Evolutionary conservation across 139 green algal species (phyloP).

Genomic region (Yamagishiella unicocca): DNA sequence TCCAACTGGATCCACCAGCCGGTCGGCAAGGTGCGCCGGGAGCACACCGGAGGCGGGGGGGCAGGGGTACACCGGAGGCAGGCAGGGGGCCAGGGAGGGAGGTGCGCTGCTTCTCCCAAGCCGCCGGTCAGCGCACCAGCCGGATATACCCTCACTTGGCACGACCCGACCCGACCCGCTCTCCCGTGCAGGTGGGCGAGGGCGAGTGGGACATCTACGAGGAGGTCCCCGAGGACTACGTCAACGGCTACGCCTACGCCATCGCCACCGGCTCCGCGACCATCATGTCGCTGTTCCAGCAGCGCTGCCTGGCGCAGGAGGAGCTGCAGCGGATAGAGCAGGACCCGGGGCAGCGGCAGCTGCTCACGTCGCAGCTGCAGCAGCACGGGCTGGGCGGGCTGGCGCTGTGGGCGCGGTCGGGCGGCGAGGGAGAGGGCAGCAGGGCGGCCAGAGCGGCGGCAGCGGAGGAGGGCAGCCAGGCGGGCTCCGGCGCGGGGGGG

Average conservation of each 20-base stretch:
- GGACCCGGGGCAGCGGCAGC: background rate
- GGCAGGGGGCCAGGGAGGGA: background rate
- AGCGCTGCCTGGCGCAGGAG: conserved; percentile 46
- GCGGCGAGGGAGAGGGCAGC: background rate
- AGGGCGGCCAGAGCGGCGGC: background rate
- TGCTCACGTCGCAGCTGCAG: background rate
- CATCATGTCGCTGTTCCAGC: conserved; percentile 48
- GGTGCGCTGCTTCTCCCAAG: background rate
- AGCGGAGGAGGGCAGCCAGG: background rate
- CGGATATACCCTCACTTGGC: background rate
- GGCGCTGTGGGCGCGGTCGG: conserved; percentile 23
- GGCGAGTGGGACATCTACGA: conserved; percentile 48
- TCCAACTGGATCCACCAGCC: conserved; percentile 65
- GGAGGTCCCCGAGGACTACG: conserved; percentile 64
- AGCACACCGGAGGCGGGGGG: background rate
- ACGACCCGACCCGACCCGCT: background rate
- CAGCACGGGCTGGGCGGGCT: conserved; percentile 1
- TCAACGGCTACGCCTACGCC: conserved; percentile 70
- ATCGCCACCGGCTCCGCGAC: conserved; percentile 60
- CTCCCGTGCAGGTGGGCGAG: background rate
- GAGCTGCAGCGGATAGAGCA: background rate
- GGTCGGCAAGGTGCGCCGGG: conserved; percentile 50
- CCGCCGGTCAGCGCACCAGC: background rate
- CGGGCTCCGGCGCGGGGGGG: background rate
- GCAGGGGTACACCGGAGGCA: background rate